phyloP scores from a whole-genome alignment of 1,139 yeast species.

The Trichomonascaceae sp. region DNA sequence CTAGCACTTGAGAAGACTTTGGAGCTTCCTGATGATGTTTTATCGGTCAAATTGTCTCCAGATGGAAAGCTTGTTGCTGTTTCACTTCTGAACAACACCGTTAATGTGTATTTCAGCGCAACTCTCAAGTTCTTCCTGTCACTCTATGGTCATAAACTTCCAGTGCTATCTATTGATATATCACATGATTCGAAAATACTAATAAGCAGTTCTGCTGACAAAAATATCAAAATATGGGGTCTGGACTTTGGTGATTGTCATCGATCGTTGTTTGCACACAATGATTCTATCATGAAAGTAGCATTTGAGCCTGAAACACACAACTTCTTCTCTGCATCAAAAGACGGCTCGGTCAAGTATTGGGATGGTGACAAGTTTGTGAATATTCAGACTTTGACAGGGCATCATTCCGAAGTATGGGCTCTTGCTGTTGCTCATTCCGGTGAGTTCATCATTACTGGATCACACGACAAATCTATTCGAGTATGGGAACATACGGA shows the following conservation, averaged over 20 bases:
- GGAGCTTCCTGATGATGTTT: constrained; percentile 79
- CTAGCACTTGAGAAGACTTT: constrained; percentile 72
- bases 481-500: constrained; percentile 89
- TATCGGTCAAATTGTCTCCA: constrained; percentile 77
- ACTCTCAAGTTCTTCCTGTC: constrained; percentile 80
- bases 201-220: constrained; percentile 92
- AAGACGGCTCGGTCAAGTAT: constrained; percentile 83
- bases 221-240: constrained; percentile 97
- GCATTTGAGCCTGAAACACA: constrained; percentile 77
- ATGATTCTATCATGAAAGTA: constrained; percentile 88
- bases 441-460: constrained; percentile 72
- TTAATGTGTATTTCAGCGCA: constrained; percentile 85
- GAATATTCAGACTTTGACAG: constrained; percentile 78
- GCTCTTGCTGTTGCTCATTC: constrained; percentile 67
- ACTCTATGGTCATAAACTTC: constrained; percentile 91
- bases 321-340: constrained; percentile 83
- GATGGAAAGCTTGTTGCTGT: constrained; percentile 74
- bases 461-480: constrained; percentile 90
- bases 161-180: constrained; percentile 76
- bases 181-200: constrained; percentile 81
- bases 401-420: constrained; percentile 93
- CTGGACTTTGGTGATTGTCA: constrained; percentile 98
- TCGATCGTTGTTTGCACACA: constrained; percentile 92
- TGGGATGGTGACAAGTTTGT: constrained; percentile 99
- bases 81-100: constrained; percentile 84